phyloP scores from a whole-genome alignment of 2,329 filamentous ascomycete species.

The Fusarium stilboides region DNA sequence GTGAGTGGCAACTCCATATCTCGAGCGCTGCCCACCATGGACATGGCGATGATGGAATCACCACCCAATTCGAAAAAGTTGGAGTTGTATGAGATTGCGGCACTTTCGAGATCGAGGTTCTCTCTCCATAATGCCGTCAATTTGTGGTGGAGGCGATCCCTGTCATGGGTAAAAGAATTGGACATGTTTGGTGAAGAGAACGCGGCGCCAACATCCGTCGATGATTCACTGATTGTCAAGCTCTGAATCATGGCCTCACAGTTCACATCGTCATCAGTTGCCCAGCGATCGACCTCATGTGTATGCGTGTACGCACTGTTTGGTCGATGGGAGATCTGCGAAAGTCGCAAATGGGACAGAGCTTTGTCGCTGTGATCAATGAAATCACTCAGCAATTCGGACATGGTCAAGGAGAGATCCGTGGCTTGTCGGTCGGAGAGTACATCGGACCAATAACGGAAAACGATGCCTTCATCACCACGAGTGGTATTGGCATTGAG shows the following conservation, averaged over 20 bases:
- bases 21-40: conserved; percentile 38
- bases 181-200: conserved; percentile 22
- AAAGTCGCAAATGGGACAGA: conserved; percentile 35
- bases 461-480: conserved; percentile 43
- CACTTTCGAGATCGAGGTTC: conserved; percentile 11
- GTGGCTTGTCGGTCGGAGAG: conserved; percentile 39
- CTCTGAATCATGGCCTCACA: not conserved
- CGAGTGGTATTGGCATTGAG: conserved; percentile 51
- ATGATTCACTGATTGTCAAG: conserved; percentile 24
- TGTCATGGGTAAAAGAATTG: conserved; percentile 4
- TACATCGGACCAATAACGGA: conserved; percentile 44
- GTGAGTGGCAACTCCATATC: conserved; percentile 32
- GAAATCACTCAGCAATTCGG: conserved; percentile 35
- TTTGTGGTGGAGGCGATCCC: conserved; percentile 25
- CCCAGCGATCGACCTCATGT: not conserved
- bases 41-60: conserved; percentile 46
- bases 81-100: conserved; percentile 16
- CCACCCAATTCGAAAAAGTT: conserved; percentile 42
- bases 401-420: conserved; percentile 34
- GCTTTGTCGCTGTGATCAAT: conserved; percentile 36
- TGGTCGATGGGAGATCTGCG: not conserved
- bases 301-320: not conserved
- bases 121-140: conserved; percentile 32
- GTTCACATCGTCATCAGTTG: not conserved
- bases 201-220: conserved; percentile 9